Evolutionary conservation across 805 yeast genomes (phyloP).

Genomic region (Hemisphaericaspora nanyangensis): DNA sequence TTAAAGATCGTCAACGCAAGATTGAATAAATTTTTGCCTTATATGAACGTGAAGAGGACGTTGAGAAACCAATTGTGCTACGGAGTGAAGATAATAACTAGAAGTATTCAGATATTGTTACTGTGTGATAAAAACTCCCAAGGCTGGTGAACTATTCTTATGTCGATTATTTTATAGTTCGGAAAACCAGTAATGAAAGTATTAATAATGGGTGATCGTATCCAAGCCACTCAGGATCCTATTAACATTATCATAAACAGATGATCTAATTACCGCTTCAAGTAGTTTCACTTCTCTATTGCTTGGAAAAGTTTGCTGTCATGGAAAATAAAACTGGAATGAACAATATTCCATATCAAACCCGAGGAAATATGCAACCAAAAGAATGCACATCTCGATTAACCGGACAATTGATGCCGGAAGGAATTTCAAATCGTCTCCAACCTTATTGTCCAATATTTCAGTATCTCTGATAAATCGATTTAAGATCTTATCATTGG

Average conservation of each 20-base stretch:
- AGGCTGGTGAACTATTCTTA: too few relatives aligned
- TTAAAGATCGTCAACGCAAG: too few relatives aligned
- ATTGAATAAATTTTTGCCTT: too few relatives aligned
- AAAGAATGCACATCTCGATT: conserved; percentile 58
- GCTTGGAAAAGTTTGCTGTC: conserved; percentile 54
- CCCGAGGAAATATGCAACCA: conserved; percentile 73
- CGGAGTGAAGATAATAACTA: too few relatives aligned
- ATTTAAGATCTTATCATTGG: conserved; percentile 82
- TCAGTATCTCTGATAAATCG: conserved; percentile 84
- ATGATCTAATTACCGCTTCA: conserved; percentile 68
- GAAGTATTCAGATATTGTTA: too few relatives aligned
- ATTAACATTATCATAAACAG: conserved; percentile 66
- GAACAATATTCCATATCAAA: conserved; percentile 62
- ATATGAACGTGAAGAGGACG: too few relatives aligned
- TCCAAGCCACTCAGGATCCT: conserved; percentile 65
- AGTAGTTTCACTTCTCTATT: conserved; percentile 74
- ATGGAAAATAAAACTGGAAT: conserved; percentile 40
- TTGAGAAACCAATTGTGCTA: too few relatives aligned
- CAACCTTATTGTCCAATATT: conserved; percentile 67
- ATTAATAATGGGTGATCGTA: too few relatives aligned
- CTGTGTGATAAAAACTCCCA: too few relatives aligned
- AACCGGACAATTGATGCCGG: conserved; percentile 48
- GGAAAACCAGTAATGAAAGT: too few relatives aligned
- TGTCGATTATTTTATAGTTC: too few relatives aligned
- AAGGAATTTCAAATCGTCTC: conserved; percentile 59